phyloP scores from a whole-genome alignment of 306 rosid species.

The Glycine tomentella region DNA sequence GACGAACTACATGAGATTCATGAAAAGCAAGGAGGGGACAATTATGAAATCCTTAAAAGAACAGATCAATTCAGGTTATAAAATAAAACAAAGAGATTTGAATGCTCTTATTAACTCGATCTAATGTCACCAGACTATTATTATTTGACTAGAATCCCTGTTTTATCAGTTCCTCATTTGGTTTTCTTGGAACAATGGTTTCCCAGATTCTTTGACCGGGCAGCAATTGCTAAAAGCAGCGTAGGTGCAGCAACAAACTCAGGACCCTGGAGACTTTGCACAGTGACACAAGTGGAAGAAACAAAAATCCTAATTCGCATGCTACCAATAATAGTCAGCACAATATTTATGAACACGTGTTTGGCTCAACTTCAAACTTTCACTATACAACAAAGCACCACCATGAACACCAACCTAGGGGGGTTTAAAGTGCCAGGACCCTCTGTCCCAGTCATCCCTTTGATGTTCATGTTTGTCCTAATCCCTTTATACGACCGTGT shows the following conservation, averaged over 20 bases:
- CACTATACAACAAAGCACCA: conserved; percentile 75
- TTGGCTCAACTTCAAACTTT: conserved; percentile 90
- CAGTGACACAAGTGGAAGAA: conserved; percentile 89
- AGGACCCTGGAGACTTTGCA: conserved; percentile 75
- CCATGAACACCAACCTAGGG: conserved; percentile 60
- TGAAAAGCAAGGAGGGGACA: conserved; percentile 50
- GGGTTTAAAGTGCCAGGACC: conserved; percentile 77
- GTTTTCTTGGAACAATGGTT: conserved; percentile 1
- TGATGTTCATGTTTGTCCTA: conserved; percentile 61
- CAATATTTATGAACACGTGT: conserved; percentile 83
- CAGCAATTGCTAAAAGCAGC: conserved; percentile 57
- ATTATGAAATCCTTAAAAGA: conserved; percentile 63
- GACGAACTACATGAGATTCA: conserved; percentile 66
- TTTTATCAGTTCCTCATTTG: not conserved
- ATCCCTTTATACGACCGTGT: conserved; percentile 73
- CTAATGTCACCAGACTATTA: not conserved
- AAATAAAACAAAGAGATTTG: not conserved
- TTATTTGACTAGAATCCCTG: not conserved
- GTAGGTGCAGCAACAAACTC: conserved; percentile 30
- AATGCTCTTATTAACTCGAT: not conserved
- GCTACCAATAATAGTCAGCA: conserved; percentile 84
- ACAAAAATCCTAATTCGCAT: conserved; percentile 81
- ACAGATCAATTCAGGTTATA: conserved; percentile 79
- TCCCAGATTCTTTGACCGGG: conserved; percentile 75
- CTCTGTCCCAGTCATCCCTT: conserved; percentile 76